Base-by-base conservation (phyloP, 169 alveolate genomes). In the Plasmodium malariae region DNA sequence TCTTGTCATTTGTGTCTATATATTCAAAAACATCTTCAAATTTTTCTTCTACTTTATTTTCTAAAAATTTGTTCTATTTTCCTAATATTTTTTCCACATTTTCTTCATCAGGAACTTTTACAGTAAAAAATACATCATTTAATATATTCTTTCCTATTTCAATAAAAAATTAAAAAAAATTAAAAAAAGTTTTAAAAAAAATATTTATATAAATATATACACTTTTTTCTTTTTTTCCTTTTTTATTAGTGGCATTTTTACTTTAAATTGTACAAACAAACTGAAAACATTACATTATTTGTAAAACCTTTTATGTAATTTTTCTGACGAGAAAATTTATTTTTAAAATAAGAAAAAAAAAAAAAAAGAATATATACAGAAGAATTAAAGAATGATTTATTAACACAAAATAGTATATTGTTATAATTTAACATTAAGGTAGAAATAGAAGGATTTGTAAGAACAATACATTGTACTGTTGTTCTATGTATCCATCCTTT, bases 371-470 rank as follows among this genome's bases (percentile, higher is more conserved):
- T 7, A 11, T 63, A 40, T 28, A 21, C 73, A 28, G 45, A 28
- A 3, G 14, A 63, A 12, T 63, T 63, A 36, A 63, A 0, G 54
- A 63, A 63, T 12, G 73, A 63, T 63, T 1, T 12, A 63, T 2
- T 63, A 63, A 63, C 73, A 63, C 73, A 63, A 63, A 63, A 63
- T 63, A 63, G 43, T 17, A 63, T 28, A 43, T 63, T 40, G 43
- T 40, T 4, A 3, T 28, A 6, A 63, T 63, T 24, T 5, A 63
- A 12, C 28, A 24, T 63, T 63, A 63, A 63, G 28, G 51, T 63
- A 6, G 73, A 28, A 28, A 63, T 32, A 32, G 73, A 28, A 12
- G 54, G 43, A 12, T 21, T 63, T 21, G 19, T 11, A 43, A 9
- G 51, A 9, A 40, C 9, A 40, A n/a, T n/a, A n/a, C n/a, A n/a